Evolutionary conservation across 331 rosid species (phyloP).

Genomic region (Quercus tomentella): DNA sequence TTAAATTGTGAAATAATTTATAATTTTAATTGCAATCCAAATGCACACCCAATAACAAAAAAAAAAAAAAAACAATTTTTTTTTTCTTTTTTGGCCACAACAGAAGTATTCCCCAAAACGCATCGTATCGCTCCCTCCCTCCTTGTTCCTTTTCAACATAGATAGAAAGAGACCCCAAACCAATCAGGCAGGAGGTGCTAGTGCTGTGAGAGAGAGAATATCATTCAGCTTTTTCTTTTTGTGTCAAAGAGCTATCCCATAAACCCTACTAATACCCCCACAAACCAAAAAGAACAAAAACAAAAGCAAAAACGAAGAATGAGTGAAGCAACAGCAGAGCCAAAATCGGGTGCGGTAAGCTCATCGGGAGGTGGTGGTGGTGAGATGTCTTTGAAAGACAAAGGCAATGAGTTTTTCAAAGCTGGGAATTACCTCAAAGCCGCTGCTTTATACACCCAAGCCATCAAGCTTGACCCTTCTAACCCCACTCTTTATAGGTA

Average conservation of each 20-base stretch:
- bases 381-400: conserved; percentile 66
- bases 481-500: conserved; percentile 91
- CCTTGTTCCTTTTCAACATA: not conserved
- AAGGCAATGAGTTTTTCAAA: conserved; percentile 89
- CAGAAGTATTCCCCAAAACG: not conserved
- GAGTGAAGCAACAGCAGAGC: conserved; percentile 46
- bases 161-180: not conserved
- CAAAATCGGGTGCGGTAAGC: conserved; percentile 32
- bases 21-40: too few species aligned
- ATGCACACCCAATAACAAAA: too few species aligned
- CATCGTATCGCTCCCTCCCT: not conserved
- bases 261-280: not conserved
- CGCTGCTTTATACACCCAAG: conserved; percentile 95
- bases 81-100: too few species aligned
- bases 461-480: conserved; percentile 86
- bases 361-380: conserved; percentile 27
- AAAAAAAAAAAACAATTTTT: too few species aligned
- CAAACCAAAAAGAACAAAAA: not conserved
- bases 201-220: not conserved
- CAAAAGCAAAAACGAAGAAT: not conserved
- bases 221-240: not conserved
- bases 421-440: conserved; percentile 92
- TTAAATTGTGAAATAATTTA: too few species aligned
- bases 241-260: not conserved
- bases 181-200: not conserved